Conservation (phyloP, 805 yeast genomes). For the Starmerella riodocensis region DNA sequence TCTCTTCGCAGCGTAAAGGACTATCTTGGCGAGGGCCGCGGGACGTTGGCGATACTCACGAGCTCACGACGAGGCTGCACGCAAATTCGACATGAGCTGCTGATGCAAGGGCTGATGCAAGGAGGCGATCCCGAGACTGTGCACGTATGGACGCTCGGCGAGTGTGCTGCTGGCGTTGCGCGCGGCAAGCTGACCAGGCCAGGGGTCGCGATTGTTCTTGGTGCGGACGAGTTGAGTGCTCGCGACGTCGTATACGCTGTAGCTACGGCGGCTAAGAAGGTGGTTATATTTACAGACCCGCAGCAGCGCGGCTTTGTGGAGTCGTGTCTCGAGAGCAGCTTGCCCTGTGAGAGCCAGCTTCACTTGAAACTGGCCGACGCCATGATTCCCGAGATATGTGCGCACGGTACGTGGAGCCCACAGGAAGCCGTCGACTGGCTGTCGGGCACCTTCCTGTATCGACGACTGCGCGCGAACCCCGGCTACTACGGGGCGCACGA, state of each 20-base stretch:
- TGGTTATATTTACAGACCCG: slow-evolving; percentile 46
- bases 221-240: not conserved
- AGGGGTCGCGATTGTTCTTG: not conserved
- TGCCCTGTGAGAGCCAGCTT: slow-evolving; percentile 75
- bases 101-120: not conserved
- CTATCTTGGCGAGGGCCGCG: too few species aligned
- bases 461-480: slow-evolving; percentile 72
- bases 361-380: slow-evolving; percentile 48
- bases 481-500: slow-evolving; percentile 78
- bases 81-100: not conserved
- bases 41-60: not conserved
- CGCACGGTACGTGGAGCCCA: slow-evolving; percentile 45
- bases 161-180: too few species aligned
- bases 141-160: not conserved
- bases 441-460: slow-evolving; percentile 68
- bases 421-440: slow-evolving; percentile 89
- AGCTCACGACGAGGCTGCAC: not conserved
- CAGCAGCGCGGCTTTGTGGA: slow-evolving; percentile 53
- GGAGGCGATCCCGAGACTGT: not conserved
- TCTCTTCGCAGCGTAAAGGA: not conserved
- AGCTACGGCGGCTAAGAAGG: slow-evolving; percentile 27
- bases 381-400: slow-evolving; percentile 60
- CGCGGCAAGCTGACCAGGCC: not conserved
- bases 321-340: slow-evolving; percentile 55
- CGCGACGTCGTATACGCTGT: slow-evolving; percentile 30